Percentiles rank a stretch among this genome's conserved stretches.
Evolutionary conservation across 2,329 filamentous ascomycete species (phyloP).

Genomic region (Helotiales sp.): DNA sequence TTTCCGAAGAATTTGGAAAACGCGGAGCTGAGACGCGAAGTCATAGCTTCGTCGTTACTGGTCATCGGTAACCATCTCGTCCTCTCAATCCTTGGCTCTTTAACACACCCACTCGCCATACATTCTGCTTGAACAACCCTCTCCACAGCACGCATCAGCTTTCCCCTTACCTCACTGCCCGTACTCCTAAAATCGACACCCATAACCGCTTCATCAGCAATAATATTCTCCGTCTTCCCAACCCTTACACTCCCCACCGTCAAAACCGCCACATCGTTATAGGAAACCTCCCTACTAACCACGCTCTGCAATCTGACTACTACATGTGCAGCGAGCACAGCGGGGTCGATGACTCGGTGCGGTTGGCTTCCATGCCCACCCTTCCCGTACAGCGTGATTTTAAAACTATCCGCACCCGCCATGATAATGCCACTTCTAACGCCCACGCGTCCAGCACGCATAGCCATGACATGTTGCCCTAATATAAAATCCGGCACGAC

Average conservation of each 20-base stretch:
- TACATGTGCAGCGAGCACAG: conserved; percentile 49
- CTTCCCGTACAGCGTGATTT: conserved; percentile 47
- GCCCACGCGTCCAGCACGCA: conserved; percentile 45
- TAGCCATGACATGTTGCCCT: conserved; percentile 57
- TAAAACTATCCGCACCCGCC: conserved; percentile 46
- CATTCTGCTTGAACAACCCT: conserved; percentile 59
- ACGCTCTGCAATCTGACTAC: conserved; percentile 49
- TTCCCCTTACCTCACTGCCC: conserved; percentile 41
- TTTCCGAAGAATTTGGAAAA: conserved; percentile 30
- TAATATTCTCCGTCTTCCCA: conserved; percentile 51
- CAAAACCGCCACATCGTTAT: conserved; percentile 50
- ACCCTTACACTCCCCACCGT: conserved; percentile 51
- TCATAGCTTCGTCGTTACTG: conserved; percentile 32
- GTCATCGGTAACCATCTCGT: conserved; percentile 34
- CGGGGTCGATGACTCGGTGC: conserved; percentile 52
- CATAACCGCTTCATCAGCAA: conserved; percentile 49
- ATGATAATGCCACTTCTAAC: conserved; percentile 43
- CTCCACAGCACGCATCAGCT: conserved; percentile 46
- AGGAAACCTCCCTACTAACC: conserved; percentile 47
- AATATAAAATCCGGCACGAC: conserved; percentile 62
- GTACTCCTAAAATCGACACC: conserved; percentile 50
- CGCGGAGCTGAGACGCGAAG: conserved; percentile 15
- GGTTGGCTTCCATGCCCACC: conserved; percentile 52
- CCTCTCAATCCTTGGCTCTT: conserved; percentile 25
- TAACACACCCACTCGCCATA: conserved; percentile 48